Evolutionary conservation across 345 rosid genomes (phyloP), one percentile per base, ranked within the genome.

Genomic region (Abelmoschus esculentus): DNA sequence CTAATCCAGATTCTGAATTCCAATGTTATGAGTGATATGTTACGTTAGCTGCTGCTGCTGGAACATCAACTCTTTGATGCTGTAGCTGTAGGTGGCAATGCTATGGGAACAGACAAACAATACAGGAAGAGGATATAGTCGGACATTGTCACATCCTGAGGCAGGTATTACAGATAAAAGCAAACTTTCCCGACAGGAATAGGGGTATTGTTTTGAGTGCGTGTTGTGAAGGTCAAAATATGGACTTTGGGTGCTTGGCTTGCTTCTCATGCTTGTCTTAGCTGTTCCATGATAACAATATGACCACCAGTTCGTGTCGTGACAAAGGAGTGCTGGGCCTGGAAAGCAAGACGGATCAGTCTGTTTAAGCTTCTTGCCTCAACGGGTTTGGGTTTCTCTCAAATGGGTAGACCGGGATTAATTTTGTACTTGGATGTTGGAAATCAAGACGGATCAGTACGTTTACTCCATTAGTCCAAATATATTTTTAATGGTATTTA

Each of bases 271-370:
- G 80, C 72, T 80, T 70, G 74, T 78, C 83, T 80, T 81, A 79
- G 85, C 84, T 85, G 96, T 74, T 79, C 87, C 87, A 88, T 83
- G 17, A 47, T 11, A 47, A 47, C 15, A 12, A 47, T 47, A 3
- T 47, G 52, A 4, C 52, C 52, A 70, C 80, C 68, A 55, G 6
- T 50, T 61, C 52, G 8, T 72, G 80, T 76, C 69, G 63, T 67
- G 22, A 38, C 9, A 62, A 36, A 62, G 29, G 67, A 19, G 1
- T 22, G 26, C 26, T 22, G n/a, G n/a, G n/a, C n/a, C n/a, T n/a
- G 26, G 26, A 22, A 22, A 22, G 26, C 26, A 22, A 22, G 1
- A 22, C 26, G 29, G 18, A 50, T 50, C 55, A 50, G 7, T 50
- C 19, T 1, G 56, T 52, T n/a, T n/a, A 52, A 52, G 26, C 22